phyloP scores from a whole-genome alignment of 768 basidiomycete genomes.

The Phylloporus rhodoxanthus region DNA sequence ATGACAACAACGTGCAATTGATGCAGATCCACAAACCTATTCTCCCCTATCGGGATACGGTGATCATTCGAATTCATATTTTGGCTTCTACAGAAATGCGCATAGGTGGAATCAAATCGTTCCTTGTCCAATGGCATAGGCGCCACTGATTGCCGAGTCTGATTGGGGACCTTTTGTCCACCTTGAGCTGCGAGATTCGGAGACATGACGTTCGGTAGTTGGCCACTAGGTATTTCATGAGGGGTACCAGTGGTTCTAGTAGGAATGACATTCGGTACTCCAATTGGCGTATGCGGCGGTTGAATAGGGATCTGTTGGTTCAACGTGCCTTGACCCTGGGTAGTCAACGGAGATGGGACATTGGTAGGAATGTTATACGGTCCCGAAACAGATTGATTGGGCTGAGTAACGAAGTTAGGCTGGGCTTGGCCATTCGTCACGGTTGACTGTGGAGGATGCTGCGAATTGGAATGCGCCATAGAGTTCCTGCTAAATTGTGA shows the following conservation, averaged over 20 bases:
- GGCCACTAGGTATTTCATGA: conserved; percentile 30
- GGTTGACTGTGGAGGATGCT: conserved; percentile 13
- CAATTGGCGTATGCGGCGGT: conserved; percentile 29
- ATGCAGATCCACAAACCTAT: conserved; percentile 54
- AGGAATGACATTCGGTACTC: conserved; percentile 28
- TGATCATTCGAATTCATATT: conserved; percentile 36
- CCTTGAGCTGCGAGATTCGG: conserved; percentile 25
- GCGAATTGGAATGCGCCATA: conserved; percentile 15
- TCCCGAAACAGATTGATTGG: conserved; percentile 6
- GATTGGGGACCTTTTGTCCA: conserved; percentile 21
- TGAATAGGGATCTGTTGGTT: conserved; percentile 31
- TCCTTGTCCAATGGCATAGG: conserved; percentile 42
- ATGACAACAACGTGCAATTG: conserved; percentile 54
- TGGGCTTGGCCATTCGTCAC: conserved; percentile 17
- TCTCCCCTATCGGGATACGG: conserved; percentile 44
- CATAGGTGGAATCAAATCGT: conserved; percentile 49
- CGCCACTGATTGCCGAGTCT: conserved; percentile 6
- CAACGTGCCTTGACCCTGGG: conserved; percentile 13
- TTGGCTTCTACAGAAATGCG: conserved; percentile 41
- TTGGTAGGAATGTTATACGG: conserved; percentile 18
- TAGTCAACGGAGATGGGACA: conserved; percentile 19
- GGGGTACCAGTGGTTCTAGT: conserved; percentile 37
- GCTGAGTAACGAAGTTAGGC: conserved; percentile 17
- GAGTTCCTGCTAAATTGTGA: conserved; percentile 15
- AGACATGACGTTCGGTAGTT: conserved; percentile 30